phyloP scores from a whole-genome alignment of 805 yeast genomes.

The Saccharomycopsis sp. region DNA sequence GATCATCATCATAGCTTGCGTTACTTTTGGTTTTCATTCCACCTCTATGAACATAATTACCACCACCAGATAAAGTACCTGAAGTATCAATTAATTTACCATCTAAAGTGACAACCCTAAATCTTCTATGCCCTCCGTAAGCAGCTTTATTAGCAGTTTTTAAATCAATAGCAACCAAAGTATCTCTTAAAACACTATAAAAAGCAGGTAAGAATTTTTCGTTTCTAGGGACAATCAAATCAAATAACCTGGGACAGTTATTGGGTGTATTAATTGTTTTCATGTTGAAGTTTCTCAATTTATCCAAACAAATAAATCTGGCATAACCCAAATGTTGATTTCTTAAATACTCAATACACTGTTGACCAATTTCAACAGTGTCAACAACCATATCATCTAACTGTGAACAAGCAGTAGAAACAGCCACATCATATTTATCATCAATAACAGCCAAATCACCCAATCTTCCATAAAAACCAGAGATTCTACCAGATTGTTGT shows the following conservation, averaged over 20 bases:
- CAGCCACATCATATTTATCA: conserved; percentile 80
- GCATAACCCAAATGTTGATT: conserved; percentile 83
- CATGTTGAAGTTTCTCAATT: conserved; percentile 55
- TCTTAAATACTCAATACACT: conserved; percentile 73
- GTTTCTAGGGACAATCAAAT: conserved; percentile 61
- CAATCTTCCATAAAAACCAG: conserved; percentile 80
- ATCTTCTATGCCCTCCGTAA: conserved; percentile 61
- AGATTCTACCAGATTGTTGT: conserved; percentile 69
- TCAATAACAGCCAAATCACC: conserved; percentile 93
- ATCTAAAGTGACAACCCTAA: conserved; percentile 84
- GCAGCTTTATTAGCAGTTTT: conserved; percentile 83
- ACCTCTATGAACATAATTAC: conserved; percentile 57
- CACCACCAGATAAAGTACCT: conserved; percentile 98
- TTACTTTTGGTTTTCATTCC: conserved; percentile 46
- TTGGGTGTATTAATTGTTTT: conserved; percentile 58
- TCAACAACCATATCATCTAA: conserved; percentile 92
- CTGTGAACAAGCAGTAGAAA: conserved; percentile 89
- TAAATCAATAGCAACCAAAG: conserved; percentile 73
- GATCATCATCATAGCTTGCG: conserved; percentile 27
- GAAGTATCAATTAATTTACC: conserved; percentile 88
- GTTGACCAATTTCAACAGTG: conserved; percentile 56
- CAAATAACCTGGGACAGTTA: conserved; percentile 73
- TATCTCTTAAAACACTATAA: conserved; percentile 76
- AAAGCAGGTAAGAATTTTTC: conserved; percentile 75
- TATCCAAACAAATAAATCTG: conserved; percentile 69